Evolutionary conservation across 2,329 filamentous ascomycete genomes (phyloP), one percentile per base, ranked within the genome.

Genomic region (Dichotomopilus funicola): DNA sequence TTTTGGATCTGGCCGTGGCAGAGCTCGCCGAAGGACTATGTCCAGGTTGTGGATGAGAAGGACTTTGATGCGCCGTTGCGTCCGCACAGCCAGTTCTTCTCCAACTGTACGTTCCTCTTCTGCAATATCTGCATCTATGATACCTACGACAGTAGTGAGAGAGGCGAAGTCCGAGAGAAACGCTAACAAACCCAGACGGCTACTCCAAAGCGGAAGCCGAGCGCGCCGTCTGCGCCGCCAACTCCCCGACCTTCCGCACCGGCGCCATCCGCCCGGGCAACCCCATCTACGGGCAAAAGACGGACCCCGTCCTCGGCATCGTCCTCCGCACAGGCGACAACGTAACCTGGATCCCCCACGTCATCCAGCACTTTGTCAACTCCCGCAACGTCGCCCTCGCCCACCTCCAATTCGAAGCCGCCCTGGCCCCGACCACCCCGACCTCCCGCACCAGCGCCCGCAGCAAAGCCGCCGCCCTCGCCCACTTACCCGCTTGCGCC

Each of bases 251-350:
- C 6, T 78, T 83, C 65, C 73, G 78, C 8, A 82, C 79, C 0
- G 80, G 79, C 6, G 71, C 71, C 48, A 76, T 83, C 59, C 73
- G 80, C 2, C 79, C 79, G 0, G 73, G 75, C 10, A 80, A 80
- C 59, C 74, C 71, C 34, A 73, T 82, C 46, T 82, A 81, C 60
- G 79, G 78, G 4, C 72, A 74, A 56, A 69, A 71, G 11, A 70
- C 68, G 41, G 75, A 80, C 59, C 68, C 70, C 19, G 61, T 78
- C 27, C 66, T 75, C 2, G 73, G 71, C 3, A 53, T 65, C 5
- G 71, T 74, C 51, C 63, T 80, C 11, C 67, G 63, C n/a, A 57
- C 63, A 12, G 67, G 71, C 33, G 68, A 65, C 9, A 64, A 69
- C 42, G 70, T 71, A 2, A 75, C 72, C 45, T 80, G 77, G 72